A percentile compares a stretch with the other conserved stretches of the same genome.
phyloP scores from a whole-genome alignment of 805 yeast species.

The Saccharomycopsis javanensis region DNA sequence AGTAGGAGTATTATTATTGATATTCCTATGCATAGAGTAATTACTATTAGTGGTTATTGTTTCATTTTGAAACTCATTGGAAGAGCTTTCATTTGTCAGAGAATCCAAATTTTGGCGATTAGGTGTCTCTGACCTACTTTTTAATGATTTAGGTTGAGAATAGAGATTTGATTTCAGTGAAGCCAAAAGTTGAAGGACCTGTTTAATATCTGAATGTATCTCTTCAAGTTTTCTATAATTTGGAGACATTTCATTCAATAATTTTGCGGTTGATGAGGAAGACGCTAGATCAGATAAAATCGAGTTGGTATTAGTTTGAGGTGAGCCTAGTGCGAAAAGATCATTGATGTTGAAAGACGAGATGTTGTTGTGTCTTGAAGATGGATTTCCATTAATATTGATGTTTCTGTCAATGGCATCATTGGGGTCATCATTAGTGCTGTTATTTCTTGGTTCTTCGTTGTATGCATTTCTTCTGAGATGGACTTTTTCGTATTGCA shows the following conservation, averaged over 20 bases:
- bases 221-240: slow-evolving; percentile 13
- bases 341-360: slow-evolving; percentile 16
- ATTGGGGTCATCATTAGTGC: no score
- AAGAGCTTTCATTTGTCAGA: no score
- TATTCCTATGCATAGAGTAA: no score
- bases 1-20: slow-evolving; percentile 21
- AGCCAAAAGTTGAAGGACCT: slow-evolving; percentile 4
- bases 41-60: background rate
- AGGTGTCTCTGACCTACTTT: background rate
- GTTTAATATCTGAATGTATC: slow-evolving; percentile 21
- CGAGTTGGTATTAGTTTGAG: slow-evolving; percentile 3
- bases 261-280: background rate
- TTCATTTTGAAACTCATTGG: no score
- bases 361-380: no score
- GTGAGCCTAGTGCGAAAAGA: slow-evolving; percentile 9
- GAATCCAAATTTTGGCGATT: background rate
- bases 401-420: background rate
- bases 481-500: slow-evolving; percentile 5
- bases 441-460: no score
- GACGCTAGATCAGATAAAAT: slow-evolving; percentile 11
- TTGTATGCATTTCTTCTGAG: no score
- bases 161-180: background rate
- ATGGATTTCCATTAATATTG: background rate
- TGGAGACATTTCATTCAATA: background rate
- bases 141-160: background rate